Conservation (phyloP, 2,329 filamentous ascomycete genomes). For the Penicillium sp. region DNA sequence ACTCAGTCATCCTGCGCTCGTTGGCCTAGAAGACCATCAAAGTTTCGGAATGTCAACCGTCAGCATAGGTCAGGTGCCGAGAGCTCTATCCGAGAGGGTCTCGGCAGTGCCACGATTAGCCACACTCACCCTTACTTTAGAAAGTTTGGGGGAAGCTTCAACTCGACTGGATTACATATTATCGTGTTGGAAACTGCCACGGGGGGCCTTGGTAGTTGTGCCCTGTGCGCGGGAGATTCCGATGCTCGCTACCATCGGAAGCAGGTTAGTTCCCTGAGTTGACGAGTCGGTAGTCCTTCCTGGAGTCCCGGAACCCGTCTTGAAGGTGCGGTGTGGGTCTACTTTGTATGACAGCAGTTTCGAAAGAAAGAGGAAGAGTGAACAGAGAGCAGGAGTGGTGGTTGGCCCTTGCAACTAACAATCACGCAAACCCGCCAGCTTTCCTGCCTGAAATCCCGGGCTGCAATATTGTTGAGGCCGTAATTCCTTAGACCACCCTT, state of each 20-base stretch:
- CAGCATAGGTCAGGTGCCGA: conserved; percentile 5
- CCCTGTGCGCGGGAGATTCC: conserved; percentile 1
- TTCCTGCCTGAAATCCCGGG: no score
- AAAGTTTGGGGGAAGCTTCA: not conserved
- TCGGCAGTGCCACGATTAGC: not conserved
- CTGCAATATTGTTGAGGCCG: no score
- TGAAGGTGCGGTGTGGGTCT: not conserved
- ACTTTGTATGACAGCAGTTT: not conserved
- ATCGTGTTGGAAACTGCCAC: conserved; percentile 1
- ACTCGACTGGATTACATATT: not conserved
- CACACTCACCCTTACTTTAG: not conserved
- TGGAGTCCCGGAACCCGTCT: not conserved
- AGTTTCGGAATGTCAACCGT: not conserved
- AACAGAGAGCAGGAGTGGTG: not conserved
- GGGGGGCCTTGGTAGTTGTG: not conserved
- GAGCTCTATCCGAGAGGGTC: not conserved
- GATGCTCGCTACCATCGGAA: conserved; percentile 4
- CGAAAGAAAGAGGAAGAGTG: not conserved
- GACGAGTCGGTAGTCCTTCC: not conserved
- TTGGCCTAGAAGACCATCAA: not conserved
- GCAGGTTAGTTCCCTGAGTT: not conserved
- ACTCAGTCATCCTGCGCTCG: not conserved
- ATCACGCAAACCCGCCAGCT: no score
- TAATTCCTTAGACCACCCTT: no score
- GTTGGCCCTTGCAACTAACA: no score